These are phyloP conservation scores for Penicillium sp. DNA, from an alignment of 2,329 filamentous ascomycete species.

Conservation along the genomic window DNA sequence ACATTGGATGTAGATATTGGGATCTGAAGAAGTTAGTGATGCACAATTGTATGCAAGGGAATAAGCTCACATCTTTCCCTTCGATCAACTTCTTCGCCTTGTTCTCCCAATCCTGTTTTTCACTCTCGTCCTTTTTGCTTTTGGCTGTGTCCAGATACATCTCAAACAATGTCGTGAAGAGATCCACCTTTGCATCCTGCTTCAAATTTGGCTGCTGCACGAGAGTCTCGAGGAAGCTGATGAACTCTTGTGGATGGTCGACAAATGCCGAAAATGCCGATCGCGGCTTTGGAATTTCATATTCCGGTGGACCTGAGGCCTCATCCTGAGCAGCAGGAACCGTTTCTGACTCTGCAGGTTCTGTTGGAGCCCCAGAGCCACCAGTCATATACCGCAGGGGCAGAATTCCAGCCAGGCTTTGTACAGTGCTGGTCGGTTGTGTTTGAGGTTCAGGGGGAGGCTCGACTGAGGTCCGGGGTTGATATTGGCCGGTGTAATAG, in stretches of 20 bases:
- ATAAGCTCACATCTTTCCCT: conserved; percentile 56
- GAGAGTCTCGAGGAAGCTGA: conserved; percentile 84
- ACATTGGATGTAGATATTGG: conserved; percentile 94
- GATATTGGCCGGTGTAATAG: conserved; percentile 85
- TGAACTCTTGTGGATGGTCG: conserved; percentile 86
- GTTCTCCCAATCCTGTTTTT: conserved; percentile 75
- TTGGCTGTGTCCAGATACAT: conserved; percentile 93
- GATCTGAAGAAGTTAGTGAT: conserved; percentile 35
- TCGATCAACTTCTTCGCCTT: conserved; percentile 89
- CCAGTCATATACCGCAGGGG: conserved; percentile 80
- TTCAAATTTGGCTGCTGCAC: conserved; percentile 65
- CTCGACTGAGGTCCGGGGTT: conserved; percentile 60
- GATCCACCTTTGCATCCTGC: conserved; percentile 69
- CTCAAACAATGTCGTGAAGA: conserved; percentile 93
- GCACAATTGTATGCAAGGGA: conserved; percentile 8
- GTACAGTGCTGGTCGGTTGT: conserved; percentile 65
- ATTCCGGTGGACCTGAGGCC: conserved; percentile 48
- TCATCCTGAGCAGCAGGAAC: conserved; percentile 22
- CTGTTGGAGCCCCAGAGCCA: conserved; percentile 41
- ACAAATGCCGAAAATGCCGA: conserved; percentile 95
- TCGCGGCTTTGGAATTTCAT: conserved; percentile 73
- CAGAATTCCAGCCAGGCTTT: conserved; percentile 76
- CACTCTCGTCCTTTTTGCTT: conserved; percentile 58
- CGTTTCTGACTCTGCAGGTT: conserved; percentile 25
- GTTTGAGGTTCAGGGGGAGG: conserved; percentile 44